Percentiles rank a stretch among this genome's conserved stretches.
Conservation (phyloP, 768 basidiomycete species). For the Agaricus blazei region DNA sequence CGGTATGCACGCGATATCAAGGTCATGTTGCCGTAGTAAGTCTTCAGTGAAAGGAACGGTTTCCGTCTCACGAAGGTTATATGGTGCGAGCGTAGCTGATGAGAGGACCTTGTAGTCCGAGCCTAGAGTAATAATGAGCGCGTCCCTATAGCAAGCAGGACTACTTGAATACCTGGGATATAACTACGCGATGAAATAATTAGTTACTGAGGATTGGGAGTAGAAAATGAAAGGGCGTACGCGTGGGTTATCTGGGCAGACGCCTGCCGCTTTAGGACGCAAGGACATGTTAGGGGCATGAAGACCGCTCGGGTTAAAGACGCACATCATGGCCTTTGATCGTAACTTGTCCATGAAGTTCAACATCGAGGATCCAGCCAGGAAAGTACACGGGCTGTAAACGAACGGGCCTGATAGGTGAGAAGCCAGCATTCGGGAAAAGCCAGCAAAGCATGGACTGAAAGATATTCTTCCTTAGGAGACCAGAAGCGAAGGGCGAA, state of each 20-base stretch:
- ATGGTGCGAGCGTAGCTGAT: constrained; percentile 31
- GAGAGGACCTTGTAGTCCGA: constrained; percentile 42
- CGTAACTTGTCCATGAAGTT: constrained; percentile 36
- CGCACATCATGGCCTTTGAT: constrained; percentile 23
- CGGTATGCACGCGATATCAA: constrained; percentile 50
- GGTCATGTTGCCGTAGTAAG: constrained; percentile 41
- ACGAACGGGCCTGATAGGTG: constrained; percentile 37
- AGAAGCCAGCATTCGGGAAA: constrained; percentile 32
- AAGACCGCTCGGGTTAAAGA: neutral
- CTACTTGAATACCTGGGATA: constrained; percentile 32
- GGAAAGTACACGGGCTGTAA: constrained; percentile 57
- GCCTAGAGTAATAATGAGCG: constrained; percentile 24
- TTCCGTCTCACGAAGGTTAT: constrained; percentile 17
- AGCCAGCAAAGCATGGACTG: constrained; percentile 28
- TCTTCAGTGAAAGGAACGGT: constrained; percentile 44
- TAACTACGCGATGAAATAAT: constrained; percentile 25
- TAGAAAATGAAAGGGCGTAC: constrained; percentile 31
- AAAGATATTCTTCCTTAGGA: constrained; percentile 18
- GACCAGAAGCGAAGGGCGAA: constrained; percentile 25
- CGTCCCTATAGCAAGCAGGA: neutral
- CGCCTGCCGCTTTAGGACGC: constrained; percentile 20
- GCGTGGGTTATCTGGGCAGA: constrained; percentile 35
- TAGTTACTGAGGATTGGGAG: neutral
- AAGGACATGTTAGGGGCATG: neutral
- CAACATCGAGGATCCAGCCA: constrained; percentile 56